These are phyloP conservation scores for Rostrohypoxylon terebratum DNA, from an alignment of 495 filamentous ascomycete species.

Conservation along the genomic window DNA sequence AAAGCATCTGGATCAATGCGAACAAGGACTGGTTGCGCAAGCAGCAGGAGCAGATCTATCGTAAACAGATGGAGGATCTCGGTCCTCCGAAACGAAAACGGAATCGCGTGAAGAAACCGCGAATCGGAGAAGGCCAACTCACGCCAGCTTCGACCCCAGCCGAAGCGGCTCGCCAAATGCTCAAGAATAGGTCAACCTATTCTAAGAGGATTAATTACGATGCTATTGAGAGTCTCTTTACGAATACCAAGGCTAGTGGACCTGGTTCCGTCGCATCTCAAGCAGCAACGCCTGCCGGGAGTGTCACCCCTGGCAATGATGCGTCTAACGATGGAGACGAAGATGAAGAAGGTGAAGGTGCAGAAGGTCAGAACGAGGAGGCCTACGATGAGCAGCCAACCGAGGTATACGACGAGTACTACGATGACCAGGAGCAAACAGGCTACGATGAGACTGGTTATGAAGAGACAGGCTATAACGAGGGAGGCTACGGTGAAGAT, in stretches of 20 bases:
- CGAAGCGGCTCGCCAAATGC: constrained; percentile 79
- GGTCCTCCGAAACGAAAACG: constrained; percentile 63
- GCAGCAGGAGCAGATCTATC: constrained; percentile 80
- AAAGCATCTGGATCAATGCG: constrained; percentile 90
- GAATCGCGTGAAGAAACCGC: constrained; percentile 62
- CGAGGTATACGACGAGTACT: constrained; percentile 46
- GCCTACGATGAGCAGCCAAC: constrained; percentile 38
- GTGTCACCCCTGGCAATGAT: constrained; percentile 27
- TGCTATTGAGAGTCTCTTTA: constrained; percentile 67
- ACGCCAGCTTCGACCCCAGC: constrained; percentile 69
- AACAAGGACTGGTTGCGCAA: constrained; percentile 90
- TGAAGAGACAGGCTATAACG: constrained; percentile 49
- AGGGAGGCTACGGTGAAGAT: constrained; percentile 49
- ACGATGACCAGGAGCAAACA: constrained; percentile 38
- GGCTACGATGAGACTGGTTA: constrained; percentile 36
- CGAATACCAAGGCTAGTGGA: constrained; percentile 52
- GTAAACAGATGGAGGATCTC: constrained; percentile 70
- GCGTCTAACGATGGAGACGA: constrained; percentile 19
- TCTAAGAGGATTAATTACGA: constrained; percentile 89
- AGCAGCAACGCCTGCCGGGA: constrained; percentile 44
- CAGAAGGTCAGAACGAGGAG: constrained; percentile 36
- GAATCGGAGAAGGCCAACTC: constrained; percentile 69
- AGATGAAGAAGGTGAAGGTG: constrained; percentile 39
- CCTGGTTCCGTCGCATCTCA: constrained; percentile 53
- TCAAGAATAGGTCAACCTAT: constrained; percentile 73